Base-by-base conservation (phyloP, 495 filamentous ascomycete genomes). In the Hypoxylon subgilvum region DNA sequence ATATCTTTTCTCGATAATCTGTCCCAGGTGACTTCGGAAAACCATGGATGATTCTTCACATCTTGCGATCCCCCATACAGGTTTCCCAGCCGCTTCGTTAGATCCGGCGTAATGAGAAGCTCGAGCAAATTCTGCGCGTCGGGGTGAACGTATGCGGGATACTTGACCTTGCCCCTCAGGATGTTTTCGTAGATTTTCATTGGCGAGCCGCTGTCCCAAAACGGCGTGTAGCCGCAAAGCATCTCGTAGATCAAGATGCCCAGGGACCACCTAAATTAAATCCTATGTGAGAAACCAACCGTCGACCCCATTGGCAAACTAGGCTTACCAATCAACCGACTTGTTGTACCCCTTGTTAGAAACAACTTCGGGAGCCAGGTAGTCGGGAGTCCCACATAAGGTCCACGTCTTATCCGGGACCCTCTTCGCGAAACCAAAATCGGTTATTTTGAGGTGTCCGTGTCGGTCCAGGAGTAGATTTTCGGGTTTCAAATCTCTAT, bases 181-280 rank as follows among this genome's bases (percentile, higher is more conserved):
- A 98, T 97, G 71, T 98, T 98, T 78, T 97, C 93, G 73, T 98
- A 98, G 63, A 98, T 98, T 76, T 96, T 97, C 82, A 97, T 96
- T 1, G 94, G 92, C 4, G 90, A 96, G 27, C 93, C 94, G 51
- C 88, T 88, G 72, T 98, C 94, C 92, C 92, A 98, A 76, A 98
- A 98, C 2, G 94, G 94, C 10, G 94, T 97, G 72, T 96, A 97
- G 10, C 94, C 94, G 70, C 93, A 97, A 14, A 98, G 86, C 94
- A 98, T 98, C 77, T 98, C 94, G 68, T 97, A 98, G 68, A 98
- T 97, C 45, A 98, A 79, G 74, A 98, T 97, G 32, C 94, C 94
- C 36, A 98, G 77, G 34, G 93, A 97, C 94, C 94, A 98, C 93
- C 93, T 97, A 59, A 14, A 60, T 18, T 9, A 31, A 23, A n/a